Conservation (phyloP, 768 basidiomycete genomes). For the Xerocomellus dryophilus region DNA sequence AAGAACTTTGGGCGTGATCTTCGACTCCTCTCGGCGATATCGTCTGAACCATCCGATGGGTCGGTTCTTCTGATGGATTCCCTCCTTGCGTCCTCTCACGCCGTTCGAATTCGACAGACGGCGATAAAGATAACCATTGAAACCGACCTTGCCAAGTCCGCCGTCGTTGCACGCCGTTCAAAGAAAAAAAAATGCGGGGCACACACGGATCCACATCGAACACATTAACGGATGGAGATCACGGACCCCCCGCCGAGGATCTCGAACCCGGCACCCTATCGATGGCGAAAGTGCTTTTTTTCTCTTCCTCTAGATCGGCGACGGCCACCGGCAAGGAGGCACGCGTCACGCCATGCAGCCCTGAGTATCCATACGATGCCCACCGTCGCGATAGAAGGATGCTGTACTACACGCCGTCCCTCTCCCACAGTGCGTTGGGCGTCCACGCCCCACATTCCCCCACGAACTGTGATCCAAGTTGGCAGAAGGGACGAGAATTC, state of each 20-base stretch:
- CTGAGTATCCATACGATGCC: background rate
- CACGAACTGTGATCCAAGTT: no score
- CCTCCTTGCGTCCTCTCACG: conserved; percentile 1
- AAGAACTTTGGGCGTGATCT: no score
- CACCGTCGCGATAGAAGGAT: no score
- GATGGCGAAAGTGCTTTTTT: background rate
- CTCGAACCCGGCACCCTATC: background rate
- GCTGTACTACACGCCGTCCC: no score
- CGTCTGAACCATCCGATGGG: no score
- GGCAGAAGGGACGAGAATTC: no score
- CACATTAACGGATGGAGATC: background rate
- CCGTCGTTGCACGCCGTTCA: background rate
- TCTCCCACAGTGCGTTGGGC: background rate
- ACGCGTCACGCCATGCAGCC: no score
- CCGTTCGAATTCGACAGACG: background rate
- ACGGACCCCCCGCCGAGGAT: background rate
- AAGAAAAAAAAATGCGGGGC: background rate
- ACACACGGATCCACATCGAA: background rate
- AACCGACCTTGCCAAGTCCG: background rate
- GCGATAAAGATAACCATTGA: background rate
- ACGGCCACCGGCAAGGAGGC: no score
- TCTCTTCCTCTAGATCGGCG: background rate
- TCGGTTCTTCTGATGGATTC: no score
- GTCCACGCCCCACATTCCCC: background rate
- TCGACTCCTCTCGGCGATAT: background rate